phyloP scores from a whole-genome alignment of 208 protist species.

The Leishmania mexicana region DNA sequence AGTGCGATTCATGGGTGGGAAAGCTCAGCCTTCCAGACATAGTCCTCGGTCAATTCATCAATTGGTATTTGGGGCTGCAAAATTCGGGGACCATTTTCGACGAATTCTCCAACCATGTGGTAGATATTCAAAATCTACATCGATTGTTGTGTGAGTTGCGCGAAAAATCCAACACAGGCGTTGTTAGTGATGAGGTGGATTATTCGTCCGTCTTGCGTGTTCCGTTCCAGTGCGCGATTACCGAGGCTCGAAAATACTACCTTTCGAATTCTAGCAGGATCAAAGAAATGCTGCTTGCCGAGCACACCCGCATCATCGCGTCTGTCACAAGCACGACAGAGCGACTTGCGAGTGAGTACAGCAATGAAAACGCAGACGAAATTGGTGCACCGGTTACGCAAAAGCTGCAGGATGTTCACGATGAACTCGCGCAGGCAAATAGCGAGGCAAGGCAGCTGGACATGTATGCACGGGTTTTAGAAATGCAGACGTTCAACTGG shows the following conservation, averaged over 20 bases:
- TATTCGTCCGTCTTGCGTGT: constrained; percentile 34
- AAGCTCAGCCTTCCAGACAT: constrained; percentile 39
- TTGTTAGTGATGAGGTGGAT: constrained; percentile 8
- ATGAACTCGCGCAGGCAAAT: constrained; percentile 31
- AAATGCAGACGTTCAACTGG: constrained; percentile 71
- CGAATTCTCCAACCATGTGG: constrained; percentile 37
- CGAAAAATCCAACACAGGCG: constrained; percentile 26
- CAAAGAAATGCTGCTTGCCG: constrained; percentile 35
- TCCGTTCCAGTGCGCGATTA: constrained; percentile 40
- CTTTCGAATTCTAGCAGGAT: constrained; percentile 29
- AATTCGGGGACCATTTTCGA: constrained; percentile 39
- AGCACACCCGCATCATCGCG: constrained; percentile 36
- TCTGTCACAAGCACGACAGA: constrained; percentile 29
- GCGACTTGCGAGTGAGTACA: constrained; percentile 42
- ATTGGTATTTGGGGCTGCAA: constrained; percentile 48
- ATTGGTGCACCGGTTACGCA: constrained; percentile 35
- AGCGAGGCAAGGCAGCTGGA: constrained; percentile 56
- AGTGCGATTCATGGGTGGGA: constrained; percentile 33
- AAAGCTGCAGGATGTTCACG: constrained; percentile 52
- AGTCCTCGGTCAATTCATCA: constrained; percentile 42
- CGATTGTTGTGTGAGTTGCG: constrained; percentile 38
- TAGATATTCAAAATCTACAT: constrained; percentile 55
- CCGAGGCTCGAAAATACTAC: constrained; percentile 46
- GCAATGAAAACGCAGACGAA: constrained; percentile 48
- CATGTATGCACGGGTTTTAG: constrained; percentile 65